Base-by-base conservation (phyloP, 2,329 filamentous ascomycete genomes). In the Neodidymelliopsis sp. region DNA sequence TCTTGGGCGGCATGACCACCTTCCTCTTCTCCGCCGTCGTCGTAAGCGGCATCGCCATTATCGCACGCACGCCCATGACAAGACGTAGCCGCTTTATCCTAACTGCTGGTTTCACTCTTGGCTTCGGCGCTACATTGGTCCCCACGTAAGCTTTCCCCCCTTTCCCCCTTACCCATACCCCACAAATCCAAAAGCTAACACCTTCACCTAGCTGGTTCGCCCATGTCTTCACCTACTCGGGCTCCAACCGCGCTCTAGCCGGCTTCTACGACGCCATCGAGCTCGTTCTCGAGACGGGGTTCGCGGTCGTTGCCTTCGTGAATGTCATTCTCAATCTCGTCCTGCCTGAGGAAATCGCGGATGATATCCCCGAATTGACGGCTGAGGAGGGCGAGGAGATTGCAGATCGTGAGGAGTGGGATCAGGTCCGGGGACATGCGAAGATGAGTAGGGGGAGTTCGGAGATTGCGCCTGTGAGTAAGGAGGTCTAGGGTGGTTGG, bases 71-170 rank as follows among this genome's bases (percentile, higher is more conserved):
- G 2, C 80, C 84, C 0, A 92, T 93, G 68, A 91, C 83, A n/a
- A 83, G 90, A 27, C 84, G 90, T 40, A 92, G 89, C 62, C 82
- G 90, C 18, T 94, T 94, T 75, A 89, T 94, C 62, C 79, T 94
- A 9, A 91, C 90, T 0, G 87, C 88, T 0, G 84, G 86, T 0
- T 76, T 94, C 23, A 81, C 88, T 0, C 75, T 93, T 20, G 90
- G 90, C 23, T 89, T 89, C 56, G 75, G 77, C 36, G 77, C 77
- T 0, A 79, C 75, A 2, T 62, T 79, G 45, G 76, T 79, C 1
- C 76, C 77, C 1, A 69, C 60, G 63, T 73, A 64, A 63, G 67
- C 66, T 29, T 45, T 19, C 16, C 29, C 4, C 15, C 15, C 15
- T 38, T 25, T 27, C 22, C 5, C 19, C 35, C 27, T 19, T 19